Evolutionary conservation across 768 basidiomycete genomes (phyloP).

Genomic region (Thelephora ganbajun): DNA sequence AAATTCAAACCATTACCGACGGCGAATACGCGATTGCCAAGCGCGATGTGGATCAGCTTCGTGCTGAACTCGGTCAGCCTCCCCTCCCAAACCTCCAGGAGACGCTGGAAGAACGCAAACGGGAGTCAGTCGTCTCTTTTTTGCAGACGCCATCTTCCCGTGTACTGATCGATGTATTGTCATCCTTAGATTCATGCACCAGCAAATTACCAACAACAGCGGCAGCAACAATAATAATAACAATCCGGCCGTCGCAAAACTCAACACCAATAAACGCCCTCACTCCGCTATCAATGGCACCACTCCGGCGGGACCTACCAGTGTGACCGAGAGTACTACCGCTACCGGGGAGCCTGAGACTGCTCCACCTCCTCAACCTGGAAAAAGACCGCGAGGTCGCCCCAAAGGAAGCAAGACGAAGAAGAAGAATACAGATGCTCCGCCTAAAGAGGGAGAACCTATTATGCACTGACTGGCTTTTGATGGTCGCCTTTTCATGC

Average conservation of each 20-base stretch:
- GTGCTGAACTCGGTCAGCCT: slow-evolving; percentile 62
- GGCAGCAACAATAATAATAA: neutral
- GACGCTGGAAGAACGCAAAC: slow-evolving; percentile 57
- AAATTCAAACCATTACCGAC: slow-evolving; percentile 55
- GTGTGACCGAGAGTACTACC: slow-evolving; percentile 12
- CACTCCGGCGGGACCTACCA: slow-evolving; percentile 15
- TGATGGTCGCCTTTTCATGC: too few species aligned
- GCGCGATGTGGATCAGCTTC: slow-evolving; percentile 60
- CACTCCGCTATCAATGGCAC: neutral
- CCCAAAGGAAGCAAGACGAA: slow-evolving; percentile 23
- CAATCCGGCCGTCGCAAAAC: neutral
- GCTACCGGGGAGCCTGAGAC: slow-evolving; percentile 13
- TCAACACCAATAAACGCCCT: neutral
- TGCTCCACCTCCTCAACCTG: slow-evolving; percentile 11
- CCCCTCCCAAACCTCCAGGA: slow-evolving; percentile 60
- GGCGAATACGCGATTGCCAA: slow-evolving; percentile 68
- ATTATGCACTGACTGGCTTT: neutral
- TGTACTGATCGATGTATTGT: neutral
- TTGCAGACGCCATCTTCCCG: neutral
- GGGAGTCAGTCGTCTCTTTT: slow-evolving; percentile 26
- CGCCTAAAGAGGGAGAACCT: neutral
- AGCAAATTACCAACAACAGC: slow-evolving; percentile 2
- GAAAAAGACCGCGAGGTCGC: slow-evolving; percentile 21
- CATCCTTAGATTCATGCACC: slow-evolving; percentile 1
- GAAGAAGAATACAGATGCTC: slow-evolving; percentile 10